Base-by-base conservation (phyloP, 2,329 filamentous ascomycete genomes). In the Clonostachys byssicola region DNA sequence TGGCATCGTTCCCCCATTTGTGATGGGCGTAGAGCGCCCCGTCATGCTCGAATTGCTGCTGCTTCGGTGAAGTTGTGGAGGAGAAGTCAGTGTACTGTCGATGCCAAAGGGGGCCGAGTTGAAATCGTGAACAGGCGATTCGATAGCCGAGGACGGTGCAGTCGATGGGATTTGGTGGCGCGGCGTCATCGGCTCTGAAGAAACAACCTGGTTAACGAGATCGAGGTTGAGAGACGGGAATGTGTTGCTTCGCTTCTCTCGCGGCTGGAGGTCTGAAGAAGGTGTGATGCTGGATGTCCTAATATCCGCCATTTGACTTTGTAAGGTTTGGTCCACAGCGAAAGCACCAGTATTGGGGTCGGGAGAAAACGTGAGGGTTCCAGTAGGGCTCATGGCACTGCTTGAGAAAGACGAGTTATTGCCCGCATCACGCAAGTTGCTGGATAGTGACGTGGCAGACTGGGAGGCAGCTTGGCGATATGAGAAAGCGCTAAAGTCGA, bases 171-270 rank as follows among this genome's bases (percentile, higher is more conserved):
- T 57, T 42, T 71, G 69, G 45, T 74, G 73, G 47, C 75, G 77
- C 6, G 77, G 76, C 5, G 76, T 79, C 54, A 73, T 62, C 2
- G 73, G 70, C 34, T 78, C 74, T 14, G 54, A 23, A 36, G 64
- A 65, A 16, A 59, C 49, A 9, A 50, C 52, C 48, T 76, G 74
- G 54, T 73, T 75, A 54, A 76, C 65, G 49, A 74, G 80, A 48
- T 80, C 85, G 41, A 86, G 73, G 47, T 82, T 83, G 40, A 89
- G 71, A 41, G 85, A 83, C 2, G 91, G 89, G 52, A 95, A 91
- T 0, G 90, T 95, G 64, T 95, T 90, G 63, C 89, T 94, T 59
- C 90, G 79, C 49, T 67, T 67, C 47, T 62, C 63, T n/a, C 88
- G 89, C 47, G 89, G 79, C 33, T 44, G 14, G 13, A 20, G 34